These are phyloP conservation scores for Lactarius sp. DNA, from an alignment of 768 basidiomycete species.

Conservation along the genomic window DNA sequence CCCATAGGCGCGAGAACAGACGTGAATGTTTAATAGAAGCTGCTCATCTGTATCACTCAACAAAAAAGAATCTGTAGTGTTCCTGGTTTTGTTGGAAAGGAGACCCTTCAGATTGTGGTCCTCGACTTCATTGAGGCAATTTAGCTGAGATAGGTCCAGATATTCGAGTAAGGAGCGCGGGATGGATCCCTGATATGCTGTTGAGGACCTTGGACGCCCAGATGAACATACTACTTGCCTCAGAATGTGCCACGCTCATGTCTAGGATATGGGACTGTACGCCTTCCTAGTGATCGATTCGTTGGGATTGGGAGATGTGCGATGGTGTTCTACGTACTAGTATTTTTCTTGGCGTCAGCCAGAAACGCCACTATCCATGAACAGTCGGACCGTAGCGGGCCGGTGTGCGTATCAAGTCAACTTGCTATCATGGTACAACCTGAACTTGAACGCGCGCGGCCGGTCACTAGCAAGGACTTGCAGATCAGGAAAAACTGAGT, in stretches of 20 bases:
- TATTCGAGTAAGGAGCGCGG: constrained; percentile 17
- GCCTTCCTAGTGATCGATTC: neutral
- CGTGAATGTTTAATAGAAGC: constrained; percentile 61
- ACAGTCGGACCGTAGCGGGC: no score
- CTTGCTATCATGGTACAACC: no score
- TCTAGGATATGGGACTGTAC: neutral
- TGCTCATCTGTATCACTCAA: constrained; percentile 72
- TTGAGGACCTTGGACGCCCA: neutral
- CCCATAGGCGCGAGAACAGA: constrained; percentile 33
- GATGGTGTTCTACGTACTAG: no score
- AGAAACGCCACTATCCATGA: no score
- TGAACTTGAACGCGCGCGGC: no score
- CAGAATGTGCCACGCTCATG: constrained; percentile 14
- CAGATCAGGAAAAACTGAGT: no score
- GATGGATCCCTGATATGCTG: constrained; percentile 3
- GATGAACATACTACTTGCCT: constrained; percentile 8
- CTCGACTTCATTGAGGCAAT: constrained; percentile 63
- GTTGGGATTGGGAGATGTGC: neutral
- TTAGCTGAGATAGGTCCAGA: constrained; percentile 42
- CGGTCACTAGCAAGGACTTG: no score
- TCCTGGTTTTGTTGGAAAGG: constrained; percentile 40
- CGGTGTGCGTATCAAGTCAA: no score
- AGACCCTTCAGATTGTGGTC: constrained; percentile 51
- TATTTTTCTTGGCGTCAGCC: no score
- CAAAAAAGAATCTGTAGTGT: constrained; percentile 45